Conservation (phyloP, 1,139 yeast species). For the Diutina mesorugosa region DNA sequence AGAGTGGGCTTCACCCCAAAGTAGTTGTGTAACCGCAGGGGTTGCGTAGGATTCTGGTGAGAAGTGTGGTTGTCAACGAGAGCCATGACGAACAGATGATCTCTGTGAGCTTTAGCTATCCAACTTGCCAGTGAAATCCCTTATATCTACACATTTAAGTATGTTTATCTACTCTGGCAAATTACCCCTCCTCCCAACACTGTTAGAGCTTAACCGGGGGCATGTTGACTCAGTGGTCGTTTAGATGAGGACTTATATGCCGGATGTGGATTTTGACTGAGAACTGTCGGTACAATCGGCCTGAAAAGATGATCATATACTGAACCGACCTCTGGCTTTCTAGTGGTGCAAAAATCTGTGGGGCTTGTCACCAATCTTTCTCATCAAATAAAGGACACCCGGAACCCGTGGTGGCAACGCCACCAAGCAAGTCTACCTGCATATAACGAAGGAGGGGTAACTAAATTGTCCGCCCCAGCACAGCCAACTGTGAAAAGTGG, state of each 20-base stretch:
- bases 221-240: background rate
- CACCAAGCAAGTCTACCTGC: background rate
- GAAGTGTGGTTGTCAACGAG: background rate
- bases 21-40: background rate
- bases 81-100: background rate
- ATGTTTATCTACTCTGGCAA: background rate
- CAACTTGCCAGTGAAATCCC: background rate
- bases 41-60: background rate
- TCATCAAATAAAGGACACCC: background rate
- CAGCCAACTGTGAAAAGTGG: background rate
- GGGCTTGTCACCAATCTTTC: background rate
- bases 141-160: background rate
- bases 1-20: background rate
- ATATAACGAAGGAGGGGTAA: background rate
- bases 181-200: background rate
- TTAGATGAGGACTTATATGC: background rate
- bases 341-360: background rate
- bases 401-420: background rate
- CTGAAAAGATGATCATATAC: background rate
- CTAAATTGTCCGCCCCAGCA: background rate
- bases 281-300: background rate
- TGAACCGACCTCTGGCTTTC: background rate
- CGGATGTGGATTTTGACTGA: background rate
- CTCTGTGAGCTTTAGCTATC: background rate
- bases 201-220: background rate